A percentile compares a stretch with the other conserved stretches of the same genome.
Conservation (phyloP, 2,329 filamentous ascomycete species). For the Alternaria alternata region DNA sequence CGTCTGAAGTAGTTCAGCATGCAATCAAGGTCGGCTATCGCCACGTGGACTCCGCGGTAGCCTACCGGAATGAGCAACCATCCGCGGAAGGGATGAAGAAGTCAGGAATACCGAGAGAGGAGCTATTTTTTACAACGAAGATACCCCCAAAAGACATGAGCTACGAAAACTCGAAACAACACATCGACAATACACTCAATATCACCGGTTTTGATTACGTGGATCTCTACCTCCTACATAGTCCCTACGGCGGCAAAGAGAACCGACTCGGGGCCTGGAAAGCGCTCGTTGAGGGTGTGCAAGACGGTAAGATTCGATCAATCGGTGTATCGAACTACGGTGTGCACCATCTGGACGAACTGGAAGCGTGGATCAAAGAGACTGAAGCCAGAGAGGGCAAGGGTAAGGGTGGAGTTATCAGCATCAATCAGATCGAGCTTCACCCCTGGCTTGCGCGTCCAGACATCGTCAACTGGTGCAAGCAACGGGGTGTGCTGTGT, state of each 20-base stretch:
- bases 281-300: constrained; percentile 62
- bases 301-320: constrained; percentile 60
- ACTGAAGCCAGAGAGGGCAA: constrained; percentile 69
- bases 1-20: constrained; percentile 66
- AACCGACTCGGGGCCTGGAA: constrained; percentile 61
- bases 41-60: constrained; percentile 69
- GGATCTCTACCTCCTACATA: constrained; percentile 68
- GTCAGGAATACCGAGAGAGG: constrained; percentile 63
- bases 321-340: constrained; percentile 66
- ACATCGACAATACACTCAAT: constrained; percentile 60
- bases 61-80: constrained; percentile 74
- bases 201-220: constrained; percentile 71
- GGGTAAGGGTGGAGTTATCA: constrained; percentile 74
- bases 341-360: constrained; percentile 63
- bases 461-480: constrained; percentile 82
- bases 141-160: constrained; percentile 66
- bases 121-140: constrained; percentile 78
- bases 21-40: constrained; percentile 68
- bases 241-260: constrained; percentile 62
- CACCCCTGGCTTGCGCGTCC: constrained; percentile 86
- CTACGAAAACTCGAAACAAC: constrained; percentile 68
- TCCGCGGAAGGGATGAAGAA: constrained; percentile 70
- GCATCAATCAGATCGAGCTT: constrained; percentile 82
- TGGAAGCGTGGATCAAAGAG: constrained; percentile 64
- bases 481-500: constrained; percentile 59